These are phyloP conservation scores for Fusarium staphyleae DNA, from an alignment of 2,329 filamentous ascomycete species.

Conservation along the genomic window DNA sequence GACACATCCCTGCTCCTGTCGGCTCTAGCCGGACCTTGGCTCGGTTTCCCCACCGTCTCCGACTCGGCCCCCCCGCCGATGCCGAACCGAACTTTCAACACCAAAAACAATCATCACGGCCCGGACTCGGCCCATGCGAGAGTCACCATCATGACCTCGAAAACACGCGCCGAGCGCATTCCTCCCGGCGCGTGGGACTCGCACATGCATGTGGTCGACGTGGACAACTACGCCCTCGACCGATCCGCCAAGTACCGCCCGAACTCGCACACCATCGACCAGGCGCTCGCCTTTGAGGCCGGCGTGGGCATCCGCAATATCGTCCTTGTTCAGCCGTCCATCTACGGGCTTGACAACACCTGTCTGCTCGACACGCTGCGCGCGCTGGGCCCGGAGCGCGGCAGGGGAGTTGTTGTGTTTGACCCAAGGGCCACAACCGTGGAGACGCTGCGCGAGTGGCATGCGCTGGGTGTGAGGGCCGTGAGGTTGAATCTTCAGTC, in stretches of 20 bases:
- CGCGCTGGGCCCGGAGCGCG: conserved; percentile 56
- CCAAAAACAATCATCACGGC: neutral
- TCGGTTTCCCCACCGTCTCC: conserved; percentile 6
- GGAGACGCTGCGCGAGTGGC: conserved; percentile 58
- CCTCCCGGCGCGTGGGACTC: conserved; percentile 63
- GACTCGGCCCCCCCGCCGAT: conserved; percentile 8
- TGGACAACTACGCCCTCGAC: conserved; percentile 56
- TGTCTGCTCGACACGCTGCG: conserved; percentile 63
- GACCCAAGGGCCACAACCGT: conserved; percentile 53
- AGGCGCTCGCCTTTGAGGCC: conserved; percentile 60
- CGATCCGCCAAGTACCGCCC: conserved; percentile 60
- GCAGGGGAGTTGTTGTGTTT: conserved; percentile 63
- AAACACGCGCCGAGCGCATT: conserved; percentile 38
- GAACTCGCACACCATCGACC: conserved; percentile 54
- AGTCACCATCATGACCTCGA: conserved; percentile 4
- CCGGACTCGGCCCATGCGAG: conserved; percentile 2
- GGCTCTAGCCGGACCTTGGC: conserved; percentile 1
- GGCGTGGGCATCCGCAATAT: conserved; percentile 60
- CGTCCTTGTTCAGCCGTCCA: conserved; percentile 67
- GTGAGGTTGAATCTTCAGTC: conserved; percentile 67
- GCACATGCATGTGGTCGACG: conserved; percentile 70
- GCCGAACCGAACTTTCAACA: neutral
- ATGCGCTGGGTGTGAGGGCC: conserved; percentile 63
- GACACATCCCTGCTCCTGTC: neutral
- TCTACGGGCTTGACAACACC: conserved; percentile 67